Percentiles rank a stretch among this genome's conserved stretches.
Evolutionary conservation across 2,329 filamentous ascomycete species (phyloP).

Genomic region (Trichoderma aggressivum): DNA sequence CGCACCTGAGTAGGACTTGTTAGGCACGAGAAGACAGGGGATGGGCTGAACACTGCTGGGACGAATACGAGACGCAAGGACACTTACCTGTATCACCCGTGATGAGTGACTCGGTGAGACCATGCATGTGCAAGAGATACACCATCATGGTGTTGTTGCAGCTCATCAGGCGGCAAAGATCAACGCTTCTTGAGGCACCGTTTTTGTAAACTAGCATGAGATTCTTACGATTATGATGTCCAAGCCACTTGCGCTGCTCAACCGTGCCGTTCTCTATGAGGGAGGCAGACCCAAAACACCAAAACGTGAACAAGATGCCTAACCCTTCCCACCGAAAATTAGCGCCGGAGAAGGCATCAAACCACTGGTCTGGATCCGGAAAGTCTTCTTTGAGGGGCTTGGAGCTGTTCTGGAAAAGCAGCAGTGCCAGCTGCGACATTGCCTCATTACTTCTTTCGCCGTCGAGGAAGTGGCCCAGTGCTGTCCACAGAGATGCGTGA

Average conservation of each 20-base stretch:
- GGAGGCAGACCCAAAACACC: neutral
- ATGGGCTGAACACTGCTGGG: neutral
- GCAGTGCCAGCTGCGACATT: slow-evolving; percentile 28
- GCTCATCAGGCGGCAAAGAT: neutral
- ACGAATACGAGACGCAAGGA: neutral
- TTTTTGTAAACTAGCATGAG: neutral
- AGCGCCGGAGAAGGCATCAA: slow-evolving; percentile 36
- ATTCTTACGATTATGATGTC: neutral
- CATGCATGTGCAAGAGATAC: neutral
- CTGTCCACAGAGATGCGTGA: slow-evolving; percentile 2
- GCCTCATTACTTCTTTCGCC: neutral
- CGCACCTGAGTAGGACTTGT: neutral
- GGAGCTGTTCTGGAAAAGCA: slow-evolving; percentile 38
- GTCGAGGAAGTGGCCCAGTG: neutral
- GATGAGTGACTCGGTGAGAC: slow-evolving; percentile 1
- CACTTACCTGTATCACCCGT: slow-evolving; percentile 8
- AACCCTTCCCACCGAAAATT: slow-evolving; percentile 45
- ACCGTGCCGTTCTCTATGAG: neutral
- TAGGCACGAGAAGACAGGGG: neutral
- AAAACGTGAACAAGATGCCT: slow-evolving; percentile 33
- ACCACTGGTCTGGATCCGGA: slow-evolving; percentile 35
- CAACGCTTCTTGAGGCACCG: neutral
- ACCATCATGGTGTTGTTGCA: slow-evolving; percentile 13
- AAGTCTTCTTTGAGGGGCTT: slow-evolving; percentile 36
- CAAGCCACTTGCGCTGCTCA: slow-evolving; percentile 4